Evolutionary conservation across 192 early-diverging fungal species (phyloP).

Genomic region (Borealophlyctis nickersoniae): DNA sequence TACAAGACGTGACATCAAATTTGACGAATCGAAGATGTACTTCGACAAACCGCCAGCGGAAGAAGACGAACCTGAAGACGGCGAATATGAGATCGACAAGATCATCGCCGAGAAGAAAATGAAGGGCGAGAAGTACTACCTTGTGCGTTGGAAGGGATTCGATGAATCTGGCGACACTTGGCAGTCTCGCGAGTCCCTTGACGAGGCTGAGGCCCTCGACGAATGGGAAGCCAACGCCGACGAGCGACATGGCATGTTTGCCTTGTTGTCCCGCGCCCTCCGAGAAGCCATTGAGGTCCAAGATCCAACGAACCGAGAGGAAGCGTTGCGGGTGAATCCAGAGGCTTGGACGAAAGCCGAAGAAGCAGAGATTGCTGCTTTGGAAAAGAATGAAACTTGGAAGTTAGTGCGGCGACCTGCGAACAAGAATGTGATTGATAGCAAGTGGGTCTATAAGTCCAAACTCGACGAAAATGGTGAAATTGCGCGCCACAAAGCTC

Average conservation of each 20-base stretch:
- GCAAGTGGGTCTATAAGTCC: conserved; percentile 25
- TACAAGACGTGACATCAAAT: neutral
- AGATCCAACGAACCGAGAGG: too few relatives aligned
- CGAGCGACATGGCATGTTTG: too few relatives aligned
- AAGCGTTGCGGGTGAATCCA: too few relatives aligned
- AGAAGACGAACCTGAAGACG: neutral
- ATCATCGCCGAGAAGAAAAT: neutral
- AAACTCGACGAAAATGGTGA: conserved; percentile 21
- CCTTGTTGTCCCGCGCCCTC: too few relatives aligned
- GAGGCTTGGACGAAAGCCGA: neutral
- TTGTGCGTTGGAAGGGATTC: neutral
- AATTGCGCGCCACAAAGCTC: conserved; percentile 21
- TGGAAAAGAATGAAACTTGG: conserved; percentile 15
- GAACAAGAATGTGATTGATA: conserved; percentile 14
- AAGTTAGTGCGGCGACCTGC: conserved; percentile 2
- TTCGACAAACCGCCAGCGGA: neutral
- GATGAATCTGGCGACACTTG: neutral
- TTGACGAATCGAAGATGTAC: too few relatives aligned
- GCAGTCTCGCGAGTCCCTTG: too few relatives aligned
- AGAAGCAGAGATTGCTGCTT: neutral
- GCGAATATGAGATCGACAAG: neutral
- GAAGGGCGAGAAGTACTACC: neutral
- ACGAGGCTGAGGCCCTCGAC: neutral
- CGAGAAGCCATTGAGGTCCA: too few relatives aligned
- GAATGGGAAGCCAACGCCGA: neutral